Base-by-base conservation (phyloP, 2,329 filamentous ascomycete species). In the Exophiala oligosperma region DNA sequence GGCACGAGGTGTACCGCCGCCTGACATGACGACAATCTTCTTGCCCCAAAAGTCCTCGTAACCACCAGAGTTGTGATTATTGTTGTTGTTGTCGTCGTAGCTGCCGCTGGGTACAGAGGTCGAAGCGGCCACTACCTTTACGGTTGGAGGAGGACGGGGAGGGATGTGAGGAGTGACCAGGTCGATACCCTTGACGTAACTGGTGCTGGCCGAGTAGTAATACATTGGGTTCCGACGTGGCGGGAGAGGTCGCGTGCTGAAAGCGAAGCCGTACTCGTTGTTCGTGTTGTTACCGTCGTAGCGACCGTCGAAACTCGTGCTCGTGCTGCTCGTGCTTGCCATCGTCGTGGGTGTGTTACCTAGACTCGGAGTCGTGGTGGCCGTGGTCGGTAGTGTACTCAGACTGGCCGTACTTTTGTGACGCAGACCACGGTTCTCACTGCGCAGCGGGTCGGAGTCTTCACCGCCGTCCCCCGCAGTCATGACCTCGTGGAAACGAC, bases 191-290 rank as follows among this genome's bases (percentile, higher is more conserved):
- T 64, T 64, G 21, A 32, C 49, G 26, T 64, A 65, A 32, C 65
- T 68, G 4, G 67, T 60, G 53, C 68, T 67, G 49, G 66, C 66
- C 38, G 55, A 69, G 62, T 73, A 76, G 50, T 52, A 69, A 61
- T 73, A 76, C 52, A 68, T 70, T 17, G 73, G 72, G 55, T 76
- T 76, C 63, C 73, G 72, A 6, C 74, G 71, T 3, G 75, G 73
- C 11, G 73, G 73, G 23, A 77, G 64, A 1, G 75, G 74, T 4
- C 74, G 73, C 52, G 69, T 64, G 35, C 72, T 69, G 59, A 64
- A 64, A 28, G 60, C 57, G 29, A 56, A 66, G n/a, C 56, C 58
- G 56, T 60, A 63, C 26, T 54, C 12, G 17, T 17, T 17, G 17
- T 17, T 17, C 17, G 17, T 17, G 17, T 17, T 17, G 17, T 17